A percentile compares a stretch with the other conserved stretches of the same genome.
These are phyloP conservation scores for Thraustotheca clavata DNA, from an alignment of 352 stramenopile genomes.

Conservation along the genomic window DNA sequence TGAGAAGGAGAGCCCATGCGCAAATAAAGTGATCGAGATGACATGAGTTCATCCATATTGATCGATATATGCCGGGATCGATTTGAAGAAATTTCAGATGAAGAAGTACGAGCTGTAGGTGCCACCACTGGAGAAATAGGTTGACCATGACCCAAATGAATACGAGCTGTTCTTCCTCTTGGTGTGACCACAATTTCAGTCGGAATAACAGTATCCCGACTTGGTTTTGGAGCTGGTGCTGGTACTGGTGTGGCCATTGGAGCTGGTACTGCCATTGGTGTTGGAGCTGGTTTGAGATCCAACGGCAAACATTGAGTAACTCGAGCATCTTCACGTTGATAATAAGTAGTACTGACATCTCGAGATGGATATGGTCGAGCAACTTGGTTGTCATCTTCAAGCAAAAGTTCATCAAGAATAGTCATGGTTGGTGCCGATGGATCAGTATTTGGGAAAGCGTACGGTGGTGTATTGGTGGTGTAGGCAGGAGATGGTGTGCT, in stretches of 20 bases:
- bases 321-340: background rate
- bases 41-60: slow-evolving; percentile 11
- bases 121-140: background rate
- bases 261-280: background rate
- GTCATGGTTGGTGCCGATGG: background rate
- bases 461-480: background rate
- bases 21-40: background rate
- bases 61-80: background rate
- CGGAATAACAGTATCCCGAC: background rate
- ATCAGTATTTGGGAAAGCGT: background rate
- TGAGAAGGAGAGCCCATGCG: slow-evolving; percentile 1
- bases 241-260: background rate
- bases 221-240: background rate
- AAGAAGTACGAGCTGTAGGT: background rate
- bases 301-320: background rate
- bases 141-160: background rate
- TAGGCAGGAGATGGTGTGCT: background rate
- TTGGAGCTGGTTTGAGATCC: background rate
- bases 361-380: background rate
- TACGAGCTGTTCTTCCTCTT: background rate
- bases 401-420: background rate
- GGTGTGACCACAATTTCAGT: background rate
- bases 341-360: background rate
- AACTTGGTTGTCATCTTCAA: background rate
- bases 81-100: background rate